Conservation (phyloP, 257 asterid genomes). For the Nicotiana otophora region DNA sequence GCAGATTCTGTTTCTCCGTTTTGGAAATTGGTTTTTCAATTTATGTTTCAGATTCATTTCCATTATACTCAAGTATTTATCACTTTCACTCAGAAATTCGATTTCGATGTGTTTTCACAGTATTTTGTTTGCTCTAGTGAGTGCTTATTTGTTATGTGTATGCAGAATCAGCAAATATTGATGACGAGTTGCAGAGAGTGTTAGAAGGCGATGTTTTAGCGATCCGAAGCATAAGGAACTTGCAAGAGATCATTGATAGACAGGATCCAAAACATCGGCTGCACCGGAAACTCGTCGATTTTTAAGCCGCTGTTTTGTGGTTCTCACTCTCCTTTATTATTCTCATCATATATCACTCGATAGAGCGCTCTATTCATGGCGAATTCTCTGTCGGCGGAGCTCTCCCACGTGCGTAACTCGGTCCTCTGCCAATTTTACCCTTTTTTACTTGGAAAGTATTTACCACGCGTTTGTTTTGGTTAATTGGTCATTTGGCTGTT, state of each 20-base stretch:
- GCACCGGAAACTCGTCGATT: constrained; percentile 60
- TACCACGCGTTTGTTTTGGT: constrained; percentile 3
- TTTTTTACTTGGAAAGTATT: not conserved
- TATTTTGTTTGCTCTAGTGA: not conserved
- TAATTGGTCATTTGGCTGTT: not conserved
- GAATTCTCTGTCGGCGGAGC: constrained; percentile 16
- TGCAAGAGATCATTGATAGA: constrained; percentile 23
- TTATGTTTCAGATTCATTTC: not conserved
- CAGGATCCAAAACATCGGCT: constrained; percentile 22
- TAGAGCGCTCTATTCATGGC: not conserved
- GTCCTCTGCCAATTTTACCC: not conserved
- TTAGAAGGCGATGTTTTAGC: constrained; percentile 41
- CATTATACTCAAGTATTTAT: not conserved
- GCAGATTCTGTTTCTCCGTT: not conserved
- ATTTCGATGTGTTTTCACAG: too few species aligned
- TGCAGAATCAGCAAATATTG: constrained; percentile 27
- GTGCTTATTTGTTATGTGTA: not conserved
- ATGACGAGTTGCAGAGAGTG: constrained; percentile 25
- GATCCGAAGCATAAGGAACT: constrained; percentile 54
- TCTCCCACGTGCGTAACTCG: constrained; percentile 18
- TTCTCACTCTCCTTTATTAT: not conserved
- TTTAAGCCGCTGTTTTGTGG: constrained; percentile 24
- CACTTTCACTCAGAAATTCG: not conserved
- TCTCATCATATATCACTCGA: not conserved
- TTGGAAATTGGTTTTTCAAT: not conserved